Evolutionary conservation across 192 early-diverging fungal species (phyloP).

Genomic region (Coemansia sp.): DNA sequence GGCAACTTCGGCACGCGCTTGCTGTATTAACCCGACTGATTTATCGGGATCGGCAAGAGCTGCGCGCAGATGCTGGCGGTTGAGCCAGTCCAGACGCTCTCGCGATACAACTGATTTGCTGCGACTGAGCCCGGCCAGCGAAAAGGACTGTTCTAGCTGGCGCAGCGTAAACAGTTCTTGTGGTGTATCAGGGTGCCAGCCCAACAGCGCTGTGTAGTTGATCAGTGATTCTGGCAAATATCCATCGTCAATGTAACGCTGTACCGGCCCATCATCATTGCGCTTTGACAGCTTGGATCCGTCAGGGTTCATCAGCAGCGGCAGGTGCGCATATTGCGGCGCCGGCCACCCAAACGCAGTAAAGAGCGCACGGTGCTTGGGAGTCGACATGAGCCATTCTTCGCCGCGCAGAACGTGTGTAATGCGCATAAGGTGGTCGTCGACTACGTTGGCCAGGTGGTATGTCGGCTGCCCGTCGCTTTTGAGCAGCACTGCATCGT

Average conservation of each 20-base stretch:
- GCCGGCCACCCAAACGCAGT: slow-evolving; percentile 73
- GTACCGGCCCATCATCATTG: slow-evolving; percentile 67
- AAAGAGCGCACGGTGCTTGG: slow-evolving; percentile 87
- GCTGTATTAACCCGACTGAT: slow-evolving; percentile 4
- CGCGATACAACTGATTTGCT: slow-evolving; percentile 48
- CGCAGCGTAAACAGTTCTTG: slow-evolving; percentile 66
- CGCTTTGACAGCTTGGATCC: slow-evolving; percentile 90
- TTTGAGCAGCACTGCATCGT: slow-evolving; percentile 88
- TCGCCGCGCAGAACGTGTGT: slow-evolving; percentile 92
- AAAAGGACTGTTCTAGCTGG: slow-evolving; percentile 29
- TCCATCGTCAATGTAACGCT: slow-evolving; percentile 73
- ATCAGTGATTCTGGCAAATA: slow-evolving; percentile 81
- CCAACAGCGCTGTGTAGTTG: slow-evolving; percentile 85
- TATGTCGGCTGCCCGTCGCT: slow-evolving; percentile 92
- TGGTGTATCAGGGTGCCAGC: slow-evolving; percentile 65
- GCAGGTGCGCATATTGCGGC: slow-evolving; percentile 84
- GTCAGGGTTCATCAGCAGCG: slow-evolving; percentile 79
- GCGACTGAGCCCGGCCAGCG: slow-evolving; percentile 39
- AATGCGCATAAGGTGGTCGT: slow-evolving; percentile 88
- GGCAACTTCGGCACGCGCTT: slow-evolving; percentile 16
- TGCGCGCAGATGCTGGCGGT: slow-evolving; percentile 43
- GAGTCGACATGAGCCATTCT: slow-evolving; percentile 94
- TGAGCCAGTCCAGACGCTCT: slow-evolving; percentile 49
- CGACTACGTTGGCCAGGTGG: slow-evolving; percentile 93
- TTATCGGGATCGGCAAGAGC: slow-evolving; percentile 17